phyloP scores from a whole-genome alignment of 257 asterid species.

The Primulina tabacum region DNA sequence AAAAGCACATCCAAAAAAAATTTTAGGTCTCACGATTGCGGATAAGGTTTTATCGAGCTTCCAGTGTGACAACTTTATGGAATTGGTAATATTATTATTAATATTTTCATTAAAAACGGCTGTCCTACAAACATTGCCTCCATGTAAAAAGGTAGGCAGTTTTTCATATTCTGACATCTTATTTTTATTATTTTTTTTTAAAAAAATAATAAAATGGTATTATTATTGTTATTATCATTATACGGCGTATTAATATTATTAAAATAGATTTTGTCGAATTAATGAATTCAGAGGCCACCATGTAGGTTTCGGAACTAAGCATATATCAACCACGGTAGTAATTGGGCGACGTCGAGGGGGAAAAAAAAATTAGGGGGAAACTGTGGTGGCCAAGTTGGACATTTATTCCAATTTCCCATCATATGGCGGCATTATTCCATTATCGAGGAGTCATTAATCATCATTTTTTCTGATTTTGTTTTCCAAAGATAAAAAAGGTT shows the following conservation, averaged over 20 bases:
- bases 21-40: not conserved
- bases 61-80: too few species aligned
- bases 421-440: not conserved
- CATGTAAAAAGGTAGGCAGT: not conserved
- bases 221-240: too few species aligned
- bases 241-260: too few species aligned
- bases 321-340: too few species aligned
- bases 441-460: slow-evolving; percentile 4
- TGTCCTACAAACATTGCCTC: not conserved
- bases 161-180: not conserved
- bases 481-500: not conserved
- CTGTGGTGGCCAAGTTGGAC: slow-evolving; percentile 3
- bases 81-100: too few species aligned
- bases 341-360: too few species aligned
- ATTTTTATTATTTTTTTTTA: too few species aligned
- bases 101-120: not conserved
- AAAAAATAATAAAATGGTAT: too few species aligned
- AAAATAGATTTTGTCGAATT: too few species aligned
- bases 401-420: slow-evolving; percentile 4
- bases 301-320: not conserved
- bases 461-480: not conserved
- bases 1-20: not conserved
- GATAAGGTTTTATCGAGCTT: not conserved
- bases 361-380: not conserved
- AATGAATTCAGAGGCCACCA: not conserved